Percentiles rank a stretch among this genome's conserved stretches.
Conservation (phyloP, 352 stramenopile genomes). For the Saprolegnia parasitica region DNA sequence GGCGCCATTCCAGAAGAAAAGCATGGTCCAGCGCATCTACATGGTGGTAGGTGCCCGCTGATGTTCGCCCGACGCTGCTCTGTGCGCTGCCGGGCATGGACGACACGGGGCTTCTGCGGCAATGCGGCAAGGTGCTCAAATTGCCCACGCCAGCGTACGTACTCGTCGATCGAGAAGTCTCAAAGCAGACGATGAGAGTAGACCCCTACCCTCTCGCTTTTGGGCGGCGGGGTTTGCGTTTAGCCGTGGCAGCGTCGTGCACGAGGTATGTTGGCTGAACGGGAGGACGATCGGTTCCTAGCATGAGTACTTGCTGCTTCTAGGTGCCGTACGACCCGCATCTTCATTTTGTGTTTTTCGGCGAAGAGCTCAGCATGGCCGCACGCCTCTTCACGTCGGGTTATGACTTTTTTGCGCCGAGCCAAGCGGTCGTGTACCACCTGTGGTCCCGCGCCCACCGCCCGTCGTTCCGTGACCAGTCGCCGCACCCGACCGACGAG, state of each 20-base stretch:
- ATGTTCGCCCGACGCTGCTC: conserved; percentile 52
- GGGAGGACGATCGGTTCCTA: background rate
- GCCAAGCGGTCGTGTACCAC: conserved; percentile 77
- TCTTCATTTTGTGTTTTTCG: conserved; percentile 91
- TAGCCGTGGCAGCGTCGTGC: conserved; percentile 43
- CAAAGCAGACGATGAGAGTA: conserved; percentile 27
- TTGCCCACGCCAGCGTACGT: background rate
- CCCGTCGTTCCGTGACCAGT: conserved; percentile 62
- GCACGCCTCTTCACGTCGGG: conserved; percentile 85
- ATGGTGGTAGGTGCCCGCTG: conserved; percentile 37
- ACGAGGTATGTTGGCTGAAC: conserved; percentile 29
- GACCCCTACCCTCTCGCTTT: conserved; percentile 52
- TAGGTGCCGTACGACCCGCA: conserved; percentile 81
- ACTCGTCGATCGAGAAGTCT: background rate
- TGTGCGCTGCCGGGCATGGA: conserved; percentile 56
- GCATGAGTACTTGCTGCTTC: background rate
- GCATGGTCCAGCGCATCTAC: background rate
- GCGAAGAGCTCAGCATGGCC: conserved; percentile 90
- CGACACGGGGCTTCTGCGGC: conserved; percentile 44
- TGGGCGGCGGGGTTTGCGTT: conserved; percentile 77
- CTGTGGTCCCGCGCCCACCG: conserved; percentile 83
- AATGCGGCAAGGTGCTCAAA: conserved; percentile 55
- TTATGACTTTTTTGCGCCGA: conserved; percentile 89
- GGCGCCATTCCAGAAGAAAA: too few relatives aligned
- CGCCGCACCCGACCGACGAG: background rate